Evolutionary conservation across 2,329 filamentous ascomycete species (phyloP), one percentile per base, ranked within the genome.

Genomic region (Diplocarpon mali): DNA sequence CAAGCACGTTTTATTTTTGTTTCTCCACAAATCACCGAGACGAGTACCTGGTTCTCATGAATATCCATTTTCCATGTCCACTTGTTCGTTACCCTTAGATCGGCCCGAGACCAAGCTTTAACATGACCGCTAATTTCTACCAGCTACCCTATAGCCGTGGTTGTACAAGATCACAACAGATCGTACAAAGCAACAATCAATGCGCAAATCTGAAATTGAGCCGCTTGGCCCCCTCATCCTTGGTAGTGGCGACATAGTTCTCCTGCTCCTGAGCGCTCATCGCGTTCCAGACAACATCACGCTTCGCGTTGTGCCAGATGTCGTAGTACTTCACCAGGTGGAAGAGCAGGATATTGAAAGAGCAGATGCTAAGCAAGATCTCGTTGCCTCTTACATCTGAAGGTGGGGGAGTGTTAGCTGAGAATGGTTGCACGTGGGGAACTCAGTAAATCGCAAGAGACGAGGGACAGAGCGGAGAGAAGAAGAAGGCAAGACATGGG

Each of bases 341-440:
- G 1, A 71, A 47, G 4, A 64, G 50, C 4, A 40, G 10, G n/a
- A 74, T 64, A 45, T 72, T 72, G 30, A 64, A 65, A 2, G 62
- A 57, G 9, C 61, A 63, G 15, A 79, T 65, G 0, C 54, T 69
- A n/a, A 81, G 65, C 1, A 80, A 59, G 1, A 70, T 64, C 35
- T 65, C 68, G 51, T 80, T 80, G 1, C 75, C 77, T 0, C 67
- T 65, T 3, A 64, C 59, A 50, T 80, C 38, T 40, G 14, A 15
- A 2, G 10, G 2, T 12, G 17, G 28, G 14, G 35, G 39, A 3
- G 14, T 2, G 13, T 15, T n/a, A 14, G 17, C 17, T 5, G 4
- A 11, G 30, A 32, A 32, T 32, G 11, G 11, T 32, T 32, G 11
- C 30, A 3, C 6, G 12, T 7, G 8, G 13, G 20, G 35, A 27